A percentile compares a stretch with the other conserved stretches of the same genome.
phyloP scores from a whole-genome alignment of 176 grass and related monocot species.

The Triticum dicoccoides region DNA sequence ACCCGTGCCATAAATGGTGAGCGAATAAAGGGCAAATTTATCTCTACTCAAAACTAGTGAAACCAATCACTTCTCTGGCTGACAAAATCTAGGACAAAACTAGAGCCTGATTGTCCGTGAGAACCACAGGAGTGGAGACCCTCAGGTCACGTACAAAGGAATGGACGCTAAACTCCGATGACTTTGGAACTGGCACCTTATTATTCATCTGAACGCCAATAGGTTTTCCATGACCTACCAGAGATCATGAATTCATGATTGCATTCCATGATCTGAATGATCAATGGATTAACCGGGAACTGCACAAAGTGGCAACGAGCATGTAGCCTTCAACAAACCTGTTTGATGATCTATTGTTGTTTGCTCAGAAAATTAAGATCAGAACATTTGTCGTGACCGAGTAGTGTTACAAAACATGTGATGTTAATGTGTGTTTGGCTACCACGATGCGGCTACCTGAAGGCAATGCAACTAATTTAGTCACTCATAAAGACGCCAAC shows the following conservation, averaged over 20 bases:
- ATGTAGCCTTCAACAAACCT: neutral
- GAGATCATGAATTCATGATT: neutral
- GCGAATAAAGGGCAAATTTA: conserved; percentile 5
- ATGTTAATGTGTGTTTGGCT: neutral
- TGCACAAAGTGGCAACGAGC: neutral
- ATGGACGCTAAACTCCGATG: neutral
- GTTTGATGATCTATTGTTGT: conserved; percentile 2
- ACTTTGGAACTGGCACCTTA: neutral
- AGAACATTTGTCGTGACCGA: neutral
- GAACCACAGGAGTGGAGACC: neutral
- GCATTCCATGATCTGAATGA: neutral
- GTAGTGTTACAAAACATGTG: neutral
- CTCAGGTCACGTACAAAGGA: neutral
- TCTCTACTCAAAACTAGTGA: conserved; percentile 7
- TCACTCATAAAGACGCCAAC: neutral
- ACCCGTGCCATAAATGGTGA: neutral
- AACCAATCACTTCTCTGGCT: conserved; percentile 23
- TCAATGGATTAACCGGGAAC: neutral
- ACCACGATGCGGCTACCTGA: neutral
- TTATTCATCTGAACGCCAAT: neutral
- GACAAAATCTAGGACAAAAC: conserved; percentile 25
- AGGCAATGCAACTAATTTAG: neutral
- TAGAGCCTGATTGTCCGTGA: neutral
- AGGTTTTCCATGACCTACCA: neutral
- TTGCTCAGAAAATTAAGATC: neutral